These are phyloP conservation scores for Myxozyma mucilagina DNA, from an alignment of 805 yeast species.

Conservation along the genomic window DNA sequence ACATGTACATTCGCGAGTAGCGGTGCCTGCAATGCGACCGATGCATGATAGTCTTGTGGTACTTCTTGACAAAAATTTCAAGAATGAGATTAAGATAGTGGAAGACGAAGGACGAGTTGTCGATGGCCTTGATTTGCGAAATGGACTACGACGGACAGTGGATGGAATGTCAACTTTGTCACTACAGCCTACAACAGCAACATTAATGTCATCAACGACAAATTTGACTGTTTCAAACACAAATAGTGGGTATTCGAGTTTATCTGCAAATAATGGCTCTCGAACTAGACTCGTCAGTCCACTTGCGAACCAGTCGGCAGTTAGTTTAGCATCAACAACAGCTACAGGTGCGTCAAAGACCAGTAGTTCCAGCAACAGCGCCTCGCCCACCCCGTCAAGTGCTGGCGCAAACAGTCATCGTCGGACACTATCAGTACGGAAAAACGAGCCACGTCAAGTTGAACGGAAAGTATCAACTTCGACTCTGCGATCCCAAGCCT, in stretches of 20 bases:
- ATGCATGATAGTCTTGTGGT: constrained; percentile 68
- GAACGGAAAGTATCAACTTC: neutral
- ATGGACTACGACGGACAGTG: constrained; percentile 20
- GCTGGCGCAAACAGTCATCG: constrained; percentile 53
- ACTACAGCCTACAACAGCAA: constrained; percentile 35
- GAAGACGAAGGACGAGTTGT: constrained; percentile 16
- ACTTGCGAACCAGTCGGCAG: constrained; percentile 58
- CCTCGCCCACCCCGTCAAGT: constrained; percentile 42
- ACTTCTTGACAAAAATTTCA: constrained; percentile 66
- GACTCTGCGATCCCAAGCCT: neutral
- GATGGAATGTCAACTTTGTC: constrained; percentile 67
- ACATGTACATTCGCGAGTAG: constrained; percentile 63
- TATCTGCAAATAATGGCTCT: no score
- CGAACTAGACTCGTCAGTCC: neutral
- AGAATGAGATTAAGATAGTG: constrained; percentile 52
- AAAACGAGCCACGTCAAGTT: neutral
- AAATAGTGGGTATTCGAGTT: no score
- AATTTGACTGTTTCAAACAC: no score
- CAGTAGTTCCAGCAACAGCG: neutral
- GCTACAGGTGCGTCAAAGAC: constrained; percentile 40
- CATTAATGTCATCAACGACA: no score
- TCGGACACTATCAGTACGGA: neutral
- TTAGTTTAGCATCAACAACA: constrained; percentile 51
- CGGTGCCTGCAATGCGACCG: constrained; percentile 55
- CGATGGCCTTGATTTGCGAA: constrained; percentile 6